A percentile compares a stretch with the other conserved stretches of the same genome.
Conservation (phyloP, 768 basidiomycete genomes). For the Sutorius australiensis region DNA sequence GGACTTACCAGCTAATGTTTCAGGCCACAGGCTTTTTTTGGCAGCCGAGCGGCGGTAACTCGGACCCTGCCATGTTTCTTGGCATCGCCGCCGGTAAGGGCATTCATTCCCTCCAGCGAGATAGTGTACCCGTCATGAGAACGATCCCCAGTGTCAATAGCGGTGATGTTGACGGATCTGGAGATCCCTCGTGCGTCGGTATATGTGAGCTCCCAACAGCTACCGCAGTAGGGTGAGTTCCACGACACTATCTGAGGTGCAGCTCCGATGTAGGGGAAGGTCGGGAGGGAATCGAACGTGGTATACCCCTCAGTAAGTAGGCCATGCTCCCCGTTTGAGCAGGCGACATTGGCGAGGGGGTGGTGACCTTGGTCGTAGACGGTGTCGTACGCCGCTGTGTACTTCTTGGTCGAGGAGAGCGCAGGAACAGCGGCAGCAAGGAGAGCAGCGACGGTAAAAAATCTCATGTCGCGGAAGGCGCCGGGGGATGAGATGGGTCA, state of each 20-base stretch:
- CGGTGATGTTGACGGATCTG: conserved; percentile 45
- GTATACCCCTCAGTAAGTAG: conserved; percentile 42
- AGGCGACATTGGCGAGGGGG: conserved; percentile 43
- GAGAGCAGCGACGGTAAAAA: background rate
- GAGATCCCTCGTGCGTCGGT: conserved; percentile 24
- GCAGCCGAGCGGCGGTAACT: conserved; percentile 21
- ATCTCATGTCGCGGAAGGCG: conserved; percentile 9
- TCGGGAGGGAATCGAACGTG: conserved; percentile 50
- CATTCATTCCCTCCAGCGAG: conserved; percentile 35
- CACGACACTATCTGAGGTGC: conserved; percentile 47
- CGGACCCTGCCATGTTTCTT: conserved; percentile 23
- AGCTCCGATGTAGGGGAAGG: conserved; percentile 60
- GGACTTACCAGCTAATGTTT: background rate
- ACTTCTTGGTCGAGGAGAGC: conserved; percentile 2
- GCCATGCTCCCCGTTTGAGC: conserved; percentile 52
- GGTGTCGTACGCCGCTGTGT: conserved; percentile 41
- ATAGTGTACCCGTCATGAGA: conserved; percentile 32
- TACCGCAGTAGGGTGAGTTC: conserved; percentile 52
- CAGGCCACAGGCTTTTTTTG: conserved; percentile 10
- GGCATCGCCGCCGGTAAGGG: conserved; percentile 32
- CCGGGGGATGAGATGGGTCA: background rate
- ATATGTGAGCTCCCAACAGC: conserved; percentile 59
- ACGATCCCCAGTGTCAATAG: conserved; percentile 45
- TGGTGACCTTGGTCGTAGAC: conserved; percentile 43
- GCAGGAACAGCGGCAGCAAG: conserved; percentile 8